Percentiles rank a stretch among this genome's conserved stretches.
phyloP scores from a whole-genome alignment of 1,284 basidiomycete species.

The Boletus calvinii region DNA sequence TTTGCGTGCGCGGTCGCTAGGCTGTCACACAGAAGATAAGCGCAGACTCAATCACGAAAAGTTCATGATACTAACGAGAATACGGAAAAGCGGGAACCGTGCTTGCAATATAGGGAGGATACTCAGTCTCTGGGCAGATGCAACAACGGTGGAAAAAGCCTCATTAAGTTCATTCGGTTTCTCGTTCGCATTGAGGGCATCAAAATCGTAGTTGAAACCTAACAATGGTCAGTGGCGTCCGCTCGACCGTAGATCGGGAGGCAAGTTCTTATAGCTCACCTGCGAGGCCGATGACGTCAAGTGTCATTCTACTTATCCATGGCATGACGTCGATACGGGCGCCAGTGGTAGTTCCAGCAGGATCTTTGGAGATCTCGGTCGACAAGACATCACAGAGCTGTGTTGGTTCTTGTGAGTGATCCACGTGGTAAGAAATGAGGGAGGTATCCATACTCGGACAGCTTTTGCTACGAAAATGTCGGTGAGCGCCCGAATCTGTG shows the following conservation, averaged over 20 bases:
- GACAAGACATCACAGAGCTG: constrained; percentile 50
- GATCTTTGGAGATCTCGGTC: constrained; percentile 29
- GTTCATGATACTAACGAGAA: constrained; percentile 37
- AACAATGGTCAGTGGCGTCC: background rate
- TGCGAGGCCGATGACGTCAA: constrained; percentile 70
- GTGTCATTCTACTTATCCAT: constrained; percentile 57
- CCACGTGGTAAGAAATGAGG: background rate
- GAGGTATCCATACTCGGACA: constrained; percentile 40
- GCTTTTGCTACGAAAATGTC: constrained; percentile 56
- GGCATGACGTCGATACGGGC: constrained; percentile 48
- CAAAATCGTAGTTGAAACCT: constrained; percentile 70
- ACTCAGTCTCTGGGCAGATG: constrained; percentile 22
- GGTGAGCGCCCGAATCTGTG: constrained; percentile 54
- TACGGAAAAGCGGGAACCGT: constrained; percentile 43
- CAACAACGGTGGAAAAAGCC: constrained; percentile 47
- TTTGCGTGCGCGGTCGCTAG: constrained; percentile 14
- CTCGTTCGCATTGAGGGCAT: constrained; percentile 42
- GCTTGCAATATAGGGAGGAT: constrained; percentile 37
- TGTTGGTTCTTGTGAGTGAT: background rate
- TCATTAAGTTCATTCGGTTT: constrained; percentile 48
- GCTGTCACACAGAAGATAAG: constrained; percentile 11
- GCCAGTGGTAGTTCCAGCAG: constrained; percentile 11
- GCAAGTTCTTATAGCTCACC: constrained; percentile 35
- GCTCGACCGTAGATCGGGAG: background rate
- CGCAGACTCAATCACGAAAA: background rate